Base-by-base conservation (phyloP, 169 alveolate species). In the Plasmodium blacklocki region DNA sequence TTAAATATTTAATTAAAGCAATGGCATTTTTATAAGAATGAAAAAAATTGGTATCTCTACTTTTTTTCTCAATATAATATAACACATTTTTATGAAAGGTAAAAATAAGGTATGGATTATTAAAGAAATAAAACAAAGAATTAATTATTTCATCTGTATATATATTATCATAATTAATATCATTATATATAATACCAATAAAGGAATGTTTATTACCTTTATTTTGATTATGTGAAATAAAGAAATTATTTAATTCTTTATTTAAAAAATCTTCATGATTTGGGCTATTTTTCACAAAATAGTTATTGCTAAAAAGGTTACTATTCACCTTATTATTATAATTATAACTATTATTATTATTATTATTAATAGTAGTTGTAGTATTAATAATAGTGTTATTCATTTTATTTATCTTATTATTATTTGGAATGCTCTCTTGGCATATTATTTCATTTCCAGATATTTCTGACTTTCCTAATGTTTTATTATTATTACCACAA, bases 251-350 rank as follows among this genome's bases (percentile, higher is more conserved):
- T n/a, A 78, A 78, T 18, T 78, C 71, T 66, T 78, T 78, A 70
- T 78, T 78, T 66, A 78, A 59, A 66, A 43, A 78, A 66, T 78
- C 89, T 49, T 78, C 89, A 32, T 78, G 89, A 45, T 78, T 78
- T 4, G 12, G 64, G 9, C 54, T 78, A 18, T 49, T 78, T 59
- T 12, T 29, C 21, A 70, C 2, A 19, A 2, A 60, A 7, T 26
- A 7, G 29, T 23, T 39, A 15, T 60, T 60, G 2, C 19, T 5
- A 60, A 7, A 60, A 23, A 19, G 19, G 5, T 39, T 14, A 1
- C 14, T 18, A 15, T 60, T 7, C 1, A 19, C 70, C 70, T 15
- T 23, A 18, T 60, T 60, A 11, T 4, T 6, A 6, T 15, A 2
- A 52, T 15, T 52, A 52, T 15, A 1, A 15, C 6, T 8, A 52